phyloP scores from a whole-genome alignment of 2,329 filamentous ascomycete species.

The Arthrobotrys entomopaga region DNA sequence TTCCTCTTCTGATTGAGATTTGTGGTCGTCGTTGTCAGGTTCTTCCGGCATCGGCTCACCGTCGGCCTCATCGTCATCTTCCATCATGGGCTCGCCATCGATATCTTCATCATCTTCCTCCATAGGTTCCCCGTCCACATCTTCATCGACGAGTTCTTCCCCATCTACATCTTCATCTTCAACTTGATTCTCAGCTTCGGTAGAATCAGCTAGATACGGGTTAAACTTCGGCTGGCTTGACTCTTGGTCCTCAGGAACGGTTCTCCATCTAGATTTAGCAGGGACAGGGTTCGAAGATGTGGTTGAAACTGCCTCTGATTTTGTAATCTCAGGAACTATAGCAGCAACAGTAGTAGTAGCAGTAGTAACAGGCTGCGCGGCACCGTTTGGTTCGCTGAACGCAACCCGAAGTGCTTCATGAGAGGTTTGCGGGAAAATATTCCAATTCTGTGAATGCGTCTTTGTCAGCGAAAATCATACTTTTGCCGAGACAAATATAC shows the following conservation, averaged over 20 bases:
- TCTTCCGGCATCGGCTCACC: slow-evolving; percentile 65
- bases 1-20: slow-evolving; percentile 63
- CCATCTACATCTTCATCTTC: slow-evolving; percentile 63
- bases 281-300: slow-evolving; percentile 29
- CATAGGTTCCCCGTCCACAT: slow-evolving; percentile 56
- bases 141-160: slow-evolving; percentile 59
- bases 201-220: slow-evolving; percentile 61
- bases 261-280: slow-evolving; percentile 44
- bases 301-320: slow-evolving; percentile 9
- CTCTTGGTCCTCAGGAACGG: slow-evolving; percentile 45
- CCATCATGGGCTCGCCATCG: slow-evolving; percentile 60
- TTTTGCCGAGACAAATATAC: slow-evolving; percentile 5
- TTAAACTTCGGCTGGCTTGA: slow-evolving; percentile 63
- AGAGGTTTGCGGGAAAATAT: slow-evolving; percentile 76
- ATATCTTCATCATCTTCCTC: slow-evolving; percentile 61
- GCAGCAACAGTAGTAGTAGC: neutral
- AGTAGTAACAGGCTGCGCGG: slow-evolving; percentile 55
- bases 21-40: slow-evolving; percentile 65
- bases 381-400: slow-evolving; percentile 76
- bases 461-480: neutral
- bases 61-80: slow-evolving; percentile 61
- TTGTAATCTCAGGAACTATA: slow-evolving; percentile 9
- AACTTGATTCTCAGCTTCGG: slow-evolving; percentile 65
- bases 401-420: slow-evolving; percentile 76
- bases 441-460: slow-evolving; percentile 63